Base-by-base conservation (phyloP, 179 eudicot genomes). In the Silene noctiflora region DNA sequence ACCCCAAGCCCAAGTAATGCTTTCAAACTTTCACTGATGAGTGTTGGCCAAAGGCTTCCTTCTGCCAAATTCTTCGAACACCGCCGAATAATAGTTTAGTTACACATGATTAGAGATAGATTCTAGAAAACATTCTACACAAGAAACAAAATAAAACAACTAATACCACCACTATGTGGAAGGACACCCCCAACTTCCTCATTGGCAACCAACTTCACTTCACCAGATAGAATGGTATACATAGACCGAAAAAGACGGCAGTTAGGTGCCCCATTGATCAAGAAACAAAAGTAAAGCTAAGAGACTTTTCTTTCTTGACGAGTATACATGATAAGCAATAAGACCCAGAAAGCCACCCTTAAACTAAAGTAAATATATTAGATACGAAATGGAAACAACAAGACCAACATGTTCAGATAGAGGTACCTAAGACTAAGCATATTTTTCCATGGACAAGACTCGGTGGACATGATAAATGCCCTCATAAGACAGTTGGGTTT, bases 1-100 rank as follows among this genome's bases (percentile, higher is more conserved):
- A 95, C 78, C 69, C 98, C 98, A 64, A 93, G 86, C 60, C 98
- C 99, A 29, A 83, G 87, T 78, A 95, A 88, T 63, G 99, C 99
- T 79, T 85, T 87, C 73, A 95, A 84, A 80, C 98, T 95, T 88
- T 93, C 98, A 78, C 88, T 79, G 63, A 83, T 81, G 77, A 95
- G 98, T 88, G 76, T 84, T 24, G 98, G 99, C 97, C 87, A 89
- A 79, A 95, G 84, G 86, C 99, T 95, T 71, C 83, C 90, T 82
- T 85, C 92, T 67, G 80, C 91, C 81, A 93, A 65, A 84, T 83
- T 95, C 99, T 95, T 84, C 88, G 79, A 17, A 73, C 33, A 80
- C 75, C 75, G 76, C 75, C 69, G 72, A 76, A 73, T 31, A 35
- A 22, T 20, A 39, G 51, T 22, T 69, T 19, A 74, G 29, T 48